phyloP scores from a whole-genome alignment of 2,329 filamentous ascomycete species.

The Penicillium sp. region DNA sequence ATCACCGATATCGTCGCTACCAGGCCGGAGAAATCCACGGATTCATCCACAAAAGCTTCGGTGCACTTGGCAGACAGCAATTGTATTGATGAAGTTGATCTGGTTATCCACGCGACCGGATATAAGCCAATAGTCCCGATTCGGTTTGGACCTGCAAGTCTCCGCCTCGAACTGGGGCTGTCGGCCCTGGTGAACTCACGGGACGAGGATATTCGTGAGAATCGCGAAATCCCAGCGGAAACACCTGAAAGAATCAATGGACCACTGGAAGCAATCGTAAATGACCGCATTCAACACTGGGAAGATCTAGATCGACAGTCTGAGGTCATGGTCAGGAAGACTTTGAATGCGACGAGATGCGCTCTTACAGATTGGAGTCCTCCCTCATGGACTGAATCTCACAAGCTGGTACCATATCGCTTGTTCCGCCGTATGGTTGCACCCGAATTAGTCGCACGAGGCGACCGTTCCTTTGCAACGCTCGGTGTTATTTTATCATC shows the following conservation, averaged over 20 bases:
- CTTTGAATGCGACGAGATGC: slow-evolving; percentile 7
- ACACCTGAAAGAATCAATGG: slow-evolving; percentile 3
- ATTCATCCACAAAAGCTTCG: not conserved
- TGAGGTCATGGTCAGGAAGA: slow-evolving; percentile 6
- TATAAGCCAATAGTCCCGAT: slow-evolving; percentile 25
- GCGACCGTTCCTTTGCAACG: slow-evolving; percentile 25
- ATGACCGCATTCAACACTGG: slow-evolving; percentile 13
- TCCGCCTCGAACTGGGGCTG: slow-evolving; percentile 19
- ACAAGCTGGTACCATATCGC: slow-evolving; percentile 16
- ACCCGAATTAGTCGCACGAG: slow-evolving; percentile 21
- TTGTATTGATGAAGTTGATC: slow-evolving; percentile 17
- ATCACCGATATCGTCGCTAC: slow-evolving; percentile 9
- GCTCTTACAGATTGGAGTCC: not conserved
- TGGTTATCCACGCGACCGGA: slow-evolving; percentile 27
- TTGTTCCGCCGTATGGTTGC: slow-evolving; percentile 29
- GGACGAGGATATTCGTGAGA: not conserved
- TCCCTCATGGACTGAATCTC: slow-evolving; percentile 2
- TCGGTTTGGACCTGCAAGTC: slow-evolving; percentile 14
- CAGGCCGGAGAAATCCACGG: not conserved
- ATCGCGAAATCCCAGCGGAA: not conserved
- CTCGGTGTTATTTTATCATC: slow-evolving; percentile 22
- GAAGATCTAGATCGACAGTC: slow-evolving; percentile 9
- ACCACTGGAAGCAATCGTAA: not conserved
- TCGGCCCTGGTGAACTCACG: not conserved
- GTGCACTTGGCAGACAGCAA: slow-evolving; percentile 13